A percentile compares a stretch with the other conserved stretches of the same genome.
Conservation (phyloP, 1,284 basidiomycete species). For the Ceratobasidium sp. region DNA sequence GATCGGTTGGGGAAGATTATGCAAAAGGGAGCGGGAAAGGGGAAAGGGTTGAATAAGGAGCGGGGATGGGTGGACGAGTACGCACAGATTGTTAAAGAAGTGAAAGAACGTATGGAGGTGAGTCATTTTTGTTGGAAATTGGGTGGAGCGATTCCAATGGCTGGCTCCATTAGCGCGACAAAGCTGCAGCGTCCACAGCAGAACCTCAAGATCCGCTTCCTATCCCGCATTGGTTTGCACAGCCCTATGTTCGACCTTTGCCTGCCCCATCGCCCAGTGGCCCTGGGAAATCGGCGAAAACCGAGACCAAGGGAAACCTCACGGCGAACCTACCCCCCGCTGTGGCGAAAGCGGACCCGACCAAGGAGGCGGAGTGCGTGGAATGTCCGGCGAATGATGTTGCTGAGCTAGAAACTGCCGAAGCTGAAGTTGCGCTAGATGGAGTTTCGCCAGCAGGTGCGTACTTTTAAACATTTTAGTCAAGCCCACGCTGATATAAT, state of each 20-base stretch:
- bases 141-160: background rate
- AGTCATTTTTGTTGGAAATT: slow-evolving; percentile 50
- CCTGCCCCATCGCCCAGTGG: slow-evolving; percentile 46
- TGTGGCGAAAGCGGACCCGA: background rate
- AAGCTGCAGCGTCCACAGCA: slow-evolving; percentile 52
- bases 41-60: slow-evolving; percentile 53
- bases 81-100: slow-evolving; percentile 72
- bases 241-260: slow-evolving; percentile 82
- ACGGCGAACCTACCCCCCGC: slow-evolving; percentile 19
- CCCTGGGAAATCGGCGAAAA: background rate
- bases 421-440: slow-evolving; percentile 21
- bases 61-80: slow-evolving; percentile 66
- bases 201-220: slow-evolving; percentile 60
- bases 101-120: slow-evolving; percentile 76
- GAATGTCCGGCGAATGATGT: slow-evolving; percentile 8
- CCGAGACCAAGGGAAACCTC: slow-evolving; percentile 1
- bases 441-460: background rate
- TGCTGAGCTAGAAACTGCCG: slow-evolving; percentile 16
- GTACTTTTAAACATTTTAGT: background rate
- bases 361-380: background rate
- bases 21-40: slow-evolving; percentile 53
- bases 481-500: background rate
- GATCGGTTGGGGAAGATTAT: slow-evolving; percentile 73
- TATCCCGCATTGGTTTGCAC: slow-evolving; percentile 86
- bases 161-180: slow-evolving; percentile 7